Evolutionary conservation across 441 rosid species (phyloP), one percentile per base, ranked within the genome.

Genomic region (Arabidopsis hybrid): DNA sequence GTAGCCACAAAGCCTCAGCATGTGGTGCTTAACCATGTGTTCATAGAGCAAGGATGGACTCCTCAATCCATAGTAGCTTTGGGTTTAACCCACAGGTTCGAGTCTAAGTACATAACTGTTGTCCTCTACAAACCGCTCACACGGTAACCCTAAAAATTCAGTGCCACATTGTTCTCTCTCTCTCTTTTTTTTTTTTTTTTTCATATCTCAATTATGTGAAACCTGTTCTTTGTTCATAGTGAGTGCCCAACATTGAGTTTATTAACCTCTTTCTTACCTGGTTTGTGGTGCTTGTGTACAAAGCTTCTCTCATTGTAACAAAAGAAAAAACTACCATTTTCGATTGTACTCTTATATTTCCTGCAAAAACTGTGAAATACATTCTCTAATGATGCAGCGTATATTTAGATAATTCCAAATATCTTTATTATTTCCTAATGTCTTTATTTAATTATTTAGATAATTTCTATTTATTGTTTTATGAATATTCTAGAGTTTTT

Each of bases 31-130:
- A 90, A 94, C 82, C 98, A 94, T 68, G 84, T 94, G 45, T 89
- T 86, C 72, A 80, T 90, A 62, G 95, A 92, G 82, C 85, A 86
- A 80, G 97, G 89, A 66, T 84, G 94, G 89, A 85, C 89, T 32
- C 83, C 97, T 2, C 89, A 92, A 39, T 85, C 97, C 1, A 79
- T 89, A 34, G 89, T 94, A 68, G 88, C 97, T 13, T 75, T 94
- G 31, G 99, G 99, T 58, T 74, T 88, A 73, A 92, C 97, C 6
- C 94, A 92, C 71, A 79, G 99, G 85, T 92, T 90, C 60, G 73
- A 94, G 80, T 88, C 99, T 43, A 94, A 90, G 77, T 92, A 90
- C 67, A 93, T 90, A 47, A 92, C 99, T 8, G 93, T 94, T 77
- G 92, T 88, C 67, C 93, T 92, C 51, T 89, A 89, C 73, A 92